Percentiles rank a stretch among this genome's conserved stretches.
Conservation (phyloP, 495 filamentous ascomycete genomes). For the Cenococcum geophilum region DNA sequence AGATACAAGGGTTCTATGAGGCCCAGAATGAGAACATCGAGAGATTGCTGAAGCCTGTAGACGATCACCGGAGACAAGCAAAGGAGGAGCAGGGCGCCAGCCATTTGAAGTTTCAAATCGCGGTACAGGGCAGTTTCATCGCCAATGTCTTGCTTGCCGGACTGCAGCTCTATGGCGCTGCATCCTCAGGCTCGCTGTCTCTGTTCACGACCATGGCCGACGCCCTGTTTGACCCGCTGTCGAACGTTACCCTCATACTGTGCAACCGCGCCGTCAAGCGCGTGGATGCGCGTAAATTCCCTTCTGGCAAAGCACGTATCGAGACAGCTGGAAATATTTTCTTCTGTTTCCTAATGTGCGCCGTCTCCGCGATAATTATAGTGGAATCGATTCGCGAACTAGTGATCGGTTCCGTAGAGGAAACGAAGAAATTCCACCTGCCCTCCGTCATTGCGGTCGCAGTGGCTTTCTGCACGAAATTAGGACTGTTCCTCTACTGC, state of each 20-base stretch:
- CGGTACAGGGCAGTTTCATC: slow-evolving; percentile 79
- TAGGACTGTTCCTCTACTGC: slow-evolving; percentile 83
- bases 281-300: slow-evolving; percentile 86
- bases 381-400: slow-evolving; percentile 76
- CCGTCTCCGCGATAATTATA: slow-evolving; percentile 85
- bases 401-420: slow-evolving; percentile 33
- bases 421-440: slow-evolving; percentile 58
- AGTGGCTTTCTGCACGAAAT: slow-evolving; percentile 77
- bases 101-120: slow-evolving; percentile 78
- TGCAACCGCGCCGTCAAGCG: slow-evolving; percentile 80
- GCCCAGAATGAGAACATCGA: slow-evolving; percentile 90
- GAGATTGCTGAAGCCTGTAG: slow-evolving; percentile 83
- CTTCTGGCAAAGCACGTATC: slow-evolving; percentile 87
- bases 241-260: slow-evolving; percentile 82
- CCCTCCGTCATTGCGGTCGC: slow-evolving; percentile 84
- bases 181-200: slow-evolving; percentile 79
- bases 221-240: slow-evolving; percentile 89
- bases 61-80: slow-evolving; percentile 78
- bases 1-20: slow-evolving; percentile 80
- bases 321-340: slow-evolving; percentile 95
- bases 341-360: slow-evolving; percentile 95
- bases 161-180: slow-evolving; percentile 84
- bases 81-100: slow-evolving; percentile 74
- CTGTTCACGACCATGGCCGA: slow-evolving; percentile 98
- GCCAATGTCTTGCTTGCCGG: slow-evolving; percentile 75